Percentiles rank a stretch among this genome's conserved stretches.
Conservation (phyloP, 2,329 filamentous ascomycete species). For the Paraphaeosphaeria minitans region DNA sequence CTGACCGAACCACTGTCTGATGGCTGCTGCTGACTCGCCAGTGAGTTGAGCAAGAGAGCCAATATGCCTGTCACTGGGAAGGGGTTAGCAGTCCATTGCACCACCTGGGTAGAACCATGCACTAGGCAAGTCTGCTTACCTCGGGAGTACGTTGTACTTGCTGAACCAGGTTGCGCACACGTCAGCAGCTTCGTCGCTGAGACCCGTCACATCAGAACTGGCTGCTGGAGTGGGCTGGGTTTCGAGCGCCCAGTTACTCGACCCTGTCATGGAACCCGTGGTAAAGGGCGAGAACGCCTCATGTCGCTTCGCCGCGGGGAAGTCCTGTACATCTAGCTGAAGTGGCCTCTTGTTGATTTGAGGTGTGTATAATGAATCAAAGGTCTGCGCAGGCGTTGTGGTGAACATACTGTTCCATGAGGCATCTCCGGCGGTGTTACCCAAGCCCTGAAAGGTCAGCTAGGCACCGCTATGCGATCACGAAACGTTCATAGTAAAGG, state of each 20-base stretch:
- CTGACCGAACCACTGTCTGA: slow-evolving; percentile 44
- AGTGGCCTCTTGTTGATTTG: slow-evolving; percentile 38
- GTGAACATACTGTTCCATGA: slow-evolving; percentile 34
- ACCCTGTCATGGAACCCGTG: slow-evolving; percentile 23
- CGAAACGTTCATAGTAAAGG: not conserved
- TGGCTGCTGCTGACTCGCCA: slow-evolving; percentile 37
- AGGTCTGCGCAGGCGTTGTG: slow-evolving; percentile 33
- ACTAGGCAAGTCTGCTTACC: slow-evolving; percentile 15
- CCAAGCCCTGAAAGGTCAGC: slow-evolving; percentile 23
- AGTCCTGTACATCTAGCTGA: slow-evolving; percentile 38
- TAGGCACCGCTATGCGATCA: not conserved
- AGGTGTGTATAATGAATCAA: slow-evolving; percentile 32
- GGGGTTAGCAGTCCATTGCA: slow-evolving; percentile 4
- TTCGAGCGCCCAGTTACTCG: slow-evolving; percentile 33
- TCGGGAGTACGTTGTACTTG: slow-evolving; percentile 44
- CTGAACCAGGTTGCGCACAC: slow-evolving; percentile 47
- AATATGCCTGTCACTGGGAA: slow-evolving; percentile 40
- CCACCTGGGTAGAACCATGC: not conserved
- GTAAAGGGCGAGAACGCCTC: slow-evolving; percentile 35
- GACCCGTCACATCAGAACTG: slow-evolving; percentile 28
- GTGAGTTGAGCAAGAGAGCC: slow-evolving; percentile 45
- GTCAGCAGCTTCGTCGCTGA: slow-evolving; percentile 45
- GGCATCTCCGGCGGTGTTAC: slow-evolving; percentile 38
- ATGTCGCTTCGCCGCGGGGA: slow-evolving; percentile 42
- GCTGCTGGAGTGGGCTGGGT: slow-evolving; percentile 26